Base-by-base conservation (phyloP, 768 basidiomycete species). In the Trametes cinnabarina region DNA sequence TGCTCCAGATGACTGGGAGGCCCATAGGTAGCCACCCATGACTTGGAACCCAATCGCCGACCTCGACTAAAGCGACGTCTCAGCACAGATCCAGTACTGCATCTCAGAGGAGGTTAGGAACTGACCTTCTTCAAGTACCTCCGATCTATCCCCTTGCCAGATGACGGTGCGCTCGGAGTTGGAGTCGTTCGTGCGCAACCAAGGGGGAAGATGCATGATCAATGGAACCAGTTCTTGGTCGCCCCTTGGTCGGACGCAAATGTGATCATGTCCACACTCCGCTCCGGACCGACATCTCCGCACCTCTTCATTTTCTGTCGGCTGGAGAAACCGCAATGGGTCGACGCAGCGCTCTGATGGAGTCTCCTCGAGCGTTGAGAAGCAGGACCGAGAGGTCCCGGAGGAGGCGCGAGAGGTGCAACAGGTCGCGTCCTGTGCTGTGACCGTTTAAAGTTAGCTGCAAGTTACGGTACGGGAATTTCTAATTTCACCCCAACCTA, bases 71-170 rank as follows among this genome's bases (percentile, higher is more conserved):
- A 8, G 35, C 12, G 42, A 23, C n/a, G 7, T 35, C 44, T 46
- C 44, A 46, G 47, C 15, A n/a, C n/a, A n/a, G n/a, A n/a, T n/a
- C n/a, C n/a, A n/a, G n/a, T n/a, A n/a, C n/a, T n/a, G 25, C 35
- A 11, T 25, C 10, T 10, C 23, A n/a, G 8, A 11, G 2, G 41
- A 26, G 43, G 15, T 3, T 14, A 20, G 23, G 14, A 11, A 66
- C 74, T 26, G 61, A 86, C 88, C 84, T 77, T 87, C 79, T 51
- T 86, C 82, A 72, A 78, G 80, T 1, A 94, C 76, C 70, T 92
- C 90, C 17, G 63, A 64, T 9, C 72, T 73, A 5, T 88, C 84
- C 0, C 92, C 92, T 57, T 79, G 84, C 90, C 91, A 95, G 3
- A 94, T 67, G 3, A 93, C 70, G 1, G 84, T 77, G 22, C 44